Percentiles rank a stretch among this genome's conserved stretches.
phyloP scores from a whole-genome alignment of 75 land plant genomes.

The Cryptomeria japonica region DNA sequence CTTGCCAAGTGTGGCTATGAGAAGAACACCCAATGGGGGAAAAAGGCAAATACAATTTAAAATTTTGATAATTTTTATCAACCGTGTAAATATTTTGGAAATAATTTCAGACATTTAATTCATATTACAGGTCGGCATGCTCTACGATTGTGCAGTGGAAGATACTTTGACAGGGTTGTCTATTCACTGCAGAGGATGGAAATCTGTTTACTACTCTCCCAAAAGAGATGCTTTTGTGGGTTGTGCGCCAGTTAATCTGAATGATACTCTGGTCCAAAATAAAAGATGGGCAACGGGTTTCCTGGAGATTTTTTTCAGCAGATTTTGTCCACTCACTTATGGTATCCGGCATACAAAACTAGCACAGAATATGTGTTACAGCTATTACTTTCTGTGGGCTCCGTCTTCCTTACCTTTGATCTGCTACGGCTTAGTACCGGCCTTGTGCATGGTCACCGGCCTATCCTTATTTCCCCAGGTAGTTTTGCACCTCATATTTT shows the following conservation, averaged over 20 bases:
- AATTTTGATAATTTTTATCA: too few species aligned
- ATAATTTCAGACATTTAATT: not conserved
- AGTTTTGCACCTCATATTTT: too few species aligned
- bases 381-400: not conserved
- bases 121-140: conserved; percentile 45
- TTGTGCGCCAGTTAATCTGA: conserved; percentile 18
- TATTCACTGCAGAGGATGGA: too few species aligned
- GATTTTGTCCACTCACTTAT: too few species aligned
- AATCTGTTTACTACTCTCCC: conserved; percentile 31
- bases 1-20: conserved; percentile 44
- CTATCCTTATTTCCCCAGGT: conserved; percentile 52
- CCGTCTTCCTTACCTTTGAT: conserved; percentile 34
- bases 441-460: conserved; percentile 28
- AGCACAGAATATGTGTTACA: too few species aligned
- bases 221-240: conserved; percentile 43
- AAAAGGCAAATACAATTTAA: conserved; percentile 19
- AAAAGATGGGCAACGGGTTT: too few species aligned
- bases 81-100: too few species aligned
- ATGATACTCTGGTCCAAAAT: too few species aligned
- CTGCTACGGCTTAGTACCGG: conserved; percentile 16
- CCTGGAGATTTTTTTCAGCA: too few species aligned
- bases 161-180: too few species aligned
- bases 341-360: too few species aligned
- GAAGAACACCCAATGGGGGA: conserved; percentile 40
- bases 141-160: conserved; percentile 53